A percentile compares a stretch with the other conserved stretches of the same genome.
Evolutionary conservation across 495 filamentous ascomycete genomes (phyloP).

Genomic region (Penicillium ucsense): DNA sequence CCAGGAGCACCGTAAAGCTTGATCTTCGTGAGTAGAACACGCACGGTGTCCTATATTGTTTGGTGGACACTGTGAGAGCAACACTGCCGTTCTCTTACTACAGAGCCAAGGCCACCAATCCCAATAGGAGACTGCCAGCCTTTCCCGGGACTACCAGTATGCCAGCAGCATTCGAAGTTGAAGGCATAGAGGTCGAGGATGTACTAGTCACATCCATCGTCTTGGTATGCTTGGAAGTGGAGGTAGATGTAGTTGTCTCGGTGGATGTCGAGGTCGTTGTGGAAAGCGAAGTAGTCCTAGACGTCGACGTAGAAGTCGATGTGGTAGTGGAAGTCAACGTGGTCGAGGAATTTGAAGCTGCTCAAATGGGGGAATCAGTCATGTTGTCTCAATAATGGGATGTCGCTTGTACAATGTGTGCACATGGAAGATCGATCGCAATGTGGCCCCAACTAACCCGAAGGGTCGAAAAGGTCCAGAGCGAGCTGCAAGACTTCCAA

Average conservation of each 20-base stretch:
- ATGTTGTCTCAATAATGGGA: slow-evolving; percentile 1
- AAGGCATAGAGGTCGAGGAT: slow-evolving; percentile 8
- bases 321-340: slow-evolving; percentile 1
- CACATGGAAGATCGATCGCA: neutral
- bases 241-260: slow-evolving; percentile 1
- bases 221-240: neutral
- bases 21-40: no score
- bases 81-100: neutral
- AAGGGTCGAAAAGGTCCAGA: neutral
- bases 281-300: neutral
- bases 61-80: no score
- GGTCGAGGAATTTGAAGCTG: slow-evolving; percentile 1
- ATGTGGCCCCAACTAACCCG: no score
- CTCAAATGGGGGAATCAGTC: slow-evolving; percentile 2
- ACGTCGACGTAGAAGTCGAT: neutral
- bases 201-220: neutral
- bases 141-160: slow-evolving; percentile 20
- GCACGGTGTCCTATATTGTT: no score
- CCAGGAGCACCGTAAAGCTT: no score
- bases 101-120: slow-evolving; percentile 13
- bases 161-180: slow-evolving; percentile 14
- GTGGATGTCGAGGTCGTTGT: neutral
- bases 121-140: slow-evolving; percentile 17
- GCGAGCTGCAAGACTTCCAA: neutral
- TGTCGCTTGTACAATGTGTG: slow-evolving; percentile 1